Evolutionary conservation across 805 yeast genomes (phyloP).

Genomic region (Candida insectalens): DNA sequence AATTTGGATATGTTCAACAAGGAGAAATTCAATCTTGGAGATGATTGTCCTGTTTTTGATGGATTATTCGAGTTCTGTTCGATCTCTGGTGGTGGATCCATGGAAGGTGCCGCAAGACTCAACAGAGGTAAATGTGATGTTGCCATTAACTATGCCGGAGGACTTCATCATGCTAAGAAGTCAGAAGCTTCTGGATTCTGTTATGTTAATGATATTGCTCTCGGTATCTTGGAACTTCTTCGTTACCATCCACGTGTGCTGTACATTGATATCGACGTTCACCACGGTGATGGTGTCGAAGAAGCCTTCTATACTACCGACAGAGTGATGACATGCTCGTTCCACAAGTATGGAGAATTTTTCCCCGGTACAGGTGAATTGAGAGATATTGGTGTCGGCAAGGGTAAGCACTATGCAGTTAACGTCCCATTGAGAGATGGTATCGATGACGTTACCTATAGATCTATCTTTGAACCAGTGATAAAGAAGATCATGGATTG

Average conservation of each 20-base stretch:
- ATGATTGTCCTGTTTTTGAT: slow-evolving; percentile 82
- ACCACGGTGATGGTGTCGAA: slow-evolving; percentile 94
- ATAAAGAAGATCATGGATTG: slow-evolving; percentile 67
- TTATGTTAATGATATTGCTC: slow-evolving; percentile 81
- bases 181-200: slow-evolving; percentile 88
- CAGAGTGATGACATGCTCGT: slow-evolving; percentile 82
- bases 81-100: slow-evolving; percentile 79
- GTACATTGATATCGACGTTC: slow-evolving; percentile 84
- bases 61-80: slow-evolving; percentile 70
- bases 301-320: slow-evolving; percentile 91
- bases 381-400: slow-evolving; percentile 75
- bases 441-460: slow-evolving; percentile 82
- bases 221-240: slow-evolving; percentile 71
- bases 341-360: slow-evolving; percentile 88
- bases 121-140: slow-evolving; percentile 78
- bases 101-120: slow-evolving; percentile 83
- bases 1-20: slow-evolving; percentile 78
- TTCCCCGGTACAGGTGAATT: slow-evolving; percentile 91
- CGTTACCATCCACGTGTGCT: slow-evolving; percentile 79
- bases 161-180: slow-evolving; percentile 88
- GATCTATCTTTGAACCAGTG: slow-evolving; percentile 82
- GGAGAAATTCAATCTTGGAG: slow-evolving; percentile 94
- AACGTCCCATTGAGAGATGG: slow-evolving; percentile 89
- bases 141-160: slow-evolving; percentile 92
- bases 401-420: slow-evolving; percentile 74